Evolutionary conservation across 78 protist species (phyloP), one percentile per base, ranked within the genome.

Genomic region (Capsaspora owczarzaki): DNA sequence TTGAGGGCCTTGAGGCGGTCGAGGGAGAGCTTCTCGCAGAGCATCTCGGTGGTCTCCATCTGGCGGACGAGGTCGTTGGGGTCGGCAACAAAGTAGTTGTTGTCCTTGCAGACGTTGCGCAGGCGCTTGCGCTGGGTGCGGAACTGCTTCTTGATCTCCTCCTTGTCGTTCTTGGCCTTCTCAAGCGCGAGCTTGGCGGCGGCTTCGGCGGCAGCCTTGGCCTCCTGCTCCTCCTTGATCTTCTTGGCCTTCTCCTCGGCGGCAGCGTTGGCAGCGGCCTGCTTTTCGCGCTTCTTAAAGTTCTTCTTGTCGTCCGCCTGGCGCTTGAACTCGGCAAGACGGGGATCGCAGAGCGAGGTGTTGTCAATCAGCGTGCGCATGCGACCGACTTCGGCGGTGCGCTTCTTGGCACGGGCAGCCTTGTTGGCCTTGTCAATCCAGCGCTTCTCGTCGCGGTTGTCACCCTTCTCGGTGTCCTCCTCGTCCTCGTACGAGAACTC

Each of bases 371-470:
- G 87, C 41, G 44, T 74, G 44, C 29, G 27, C 74, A 91, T 69
- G 43, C 89, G 68, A 4, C 86, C 22, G 33, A 72, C 33, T 72
- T 87, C 94, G 16, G 60, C 89, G 80, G 82, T 79, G 76, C 87
- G 81, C 38, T 43, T 19, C 79, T 86, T 78, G 0, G 80, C 42
- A 35, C 86, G 86, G 80, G 68, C 81, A 61, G 85, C 89, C 61
- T 88, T 91, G 74, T 91, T 86, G 63, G 82, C 81, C 44, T 82
- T 82, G 56, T 94, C 92, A 85, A 88, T 88, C 90, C 90, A 92
- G 79, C 97, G 93, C 56, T 78, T 81, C 79, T 91, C 93, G 40
- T 90, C 95, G 29, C 97, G 82, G 56, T 69, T 81, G 47, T 85
- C 92, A 0, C 87, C 89, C 61, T 76, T 43, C 14, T 78, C 79